Evolutionary conservation across 1,139 yeast species (phyloP).

Genomic region (Spathaspora sp.): DNA sequence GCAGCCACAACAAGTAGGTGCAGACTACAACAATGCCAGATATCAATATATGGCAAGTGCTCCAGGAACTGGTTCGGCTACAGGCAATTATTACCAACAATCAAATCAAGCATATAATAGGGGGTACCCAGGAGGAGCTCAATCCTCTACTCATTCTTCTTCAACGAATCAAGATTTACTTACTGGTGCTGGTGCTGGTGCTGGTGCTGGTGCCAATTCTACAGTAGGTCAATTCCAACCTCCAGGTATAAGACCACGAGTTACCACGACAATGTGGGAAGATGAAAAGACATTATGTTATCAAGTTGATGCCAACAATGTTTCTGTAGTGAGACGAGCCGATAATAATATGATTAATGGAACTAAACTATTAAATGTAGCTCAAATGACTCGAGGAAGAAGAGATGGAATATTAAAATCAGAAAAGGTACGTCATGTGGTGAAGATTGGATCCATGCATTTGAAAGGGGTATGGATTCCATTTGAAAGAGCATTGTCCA

Average conservation of each 20-base stretch:
- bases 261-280: constrained; percentile 96
- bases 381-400: constrained; percentile 58
- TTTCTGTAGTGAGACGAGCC: constrained; percentile 88
- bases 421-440: constrained; percentile 88
- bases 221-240: constrained; percentile 51
- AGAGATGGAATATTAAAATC: constrained; percentile 69
- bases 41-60: constrained; percentile 6
- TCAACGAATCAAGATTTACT: constrained; percentile 1
- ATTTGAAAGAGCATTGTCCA: constrained; percentile 85
- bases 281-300: constrained; percentile 93
- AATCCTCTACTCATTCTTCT: neutral
- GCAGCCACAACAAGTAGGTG: constrained; percentile 12
- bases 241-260: constrained; percentile 70
- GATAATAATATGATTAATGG: constrained; percentile 95
- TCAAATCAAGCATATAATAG: constrained; percentile 4
- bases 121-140: constrained; percentile 3
- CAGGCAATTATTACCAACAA: constrained; percentile 6
- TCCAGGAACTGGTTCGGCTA: constrained; percentile 8
- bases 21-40: constrained; percentile 10
- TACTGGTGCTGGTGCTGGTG: constrained; percentile 6
- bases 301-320: constrained; percentile 92
- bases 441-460: constrained; percentile 96
- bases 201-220: constrained; percentile 23
- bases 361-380: constrained; percentile 66
- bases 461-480: constrained; percentile 98